Conservation (phyloP, 2,329 filamentous ascomycete species). For the Nemania serpens region DNA sequence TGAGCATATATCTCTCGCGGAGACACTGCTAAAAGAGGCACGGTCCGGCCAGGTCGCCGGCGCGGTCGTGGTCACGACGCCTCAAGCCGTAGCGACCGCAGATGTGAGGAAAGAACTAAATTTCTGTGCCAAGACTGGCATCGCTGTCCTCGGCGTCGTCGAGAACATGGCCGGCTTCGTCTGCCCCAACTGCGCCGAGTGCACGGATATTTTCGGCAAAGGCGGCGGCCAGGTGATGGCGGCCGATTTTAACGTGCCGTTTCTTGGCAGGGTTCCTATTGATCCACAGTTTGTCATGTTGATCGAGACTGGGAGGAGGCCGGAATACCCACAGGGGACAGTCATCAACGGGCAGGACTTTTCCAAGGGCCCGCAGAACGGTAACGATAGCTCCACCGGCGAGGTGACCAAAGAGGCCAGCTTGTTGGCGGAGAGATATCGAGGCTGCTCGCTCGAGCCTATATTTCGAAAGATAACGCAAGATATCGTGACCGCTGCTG, state of each 20-base stretch:
- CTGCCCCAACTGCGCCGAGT: constrained; percentile 80
- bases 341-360: constrained; percentile 62
- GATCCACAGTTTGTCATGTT: constrained; percentile 90
- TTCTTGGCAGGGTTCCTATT: constrained; percentile 86
- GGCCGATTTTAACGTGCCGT: constrained; percentile 79
- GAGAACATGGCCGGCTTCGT: constrained; percentile 97
- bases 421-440: constrained; percentile 72
- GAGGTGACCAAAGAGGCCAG: constrained; percentile 45
- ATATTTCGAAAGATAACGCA: constrained; percentile 70
- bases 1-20: constrained; percentile 93
- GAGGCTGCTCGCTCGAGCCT: constrained; percentile 69
- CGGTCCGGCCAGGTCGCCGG: constrained; percentile 73
- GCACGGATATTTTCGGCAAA: constrained; percentile 90
- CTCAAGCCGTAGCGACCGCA: constrained; percentile 89
- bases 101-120: constrained; percentile 96
- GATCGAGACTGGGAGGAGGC: constrained; percentile 73
- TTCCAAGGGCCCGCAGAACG: constrained; percentile 43
- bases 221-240: constrained; percentile 92
- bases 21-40: constrained; percentile 74
- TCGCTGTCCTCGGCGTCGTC: constrained; percentile 82
- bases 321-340: constrained; percentile 72
- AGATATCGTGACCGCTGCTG: constrained; percentile 50
- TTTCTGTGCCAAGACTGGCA: constrained; percentile 83
- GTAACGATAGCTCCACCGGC: constrained; percentile 31
- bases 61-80: constrained; percentile 93